Percentiles rank a stretch among this genome's conserved stretches.
Evolutionary conservation across 495 filamentous ascomycete genomes (phyloP).

Genomic region (Penicillium lividum): DNA sequence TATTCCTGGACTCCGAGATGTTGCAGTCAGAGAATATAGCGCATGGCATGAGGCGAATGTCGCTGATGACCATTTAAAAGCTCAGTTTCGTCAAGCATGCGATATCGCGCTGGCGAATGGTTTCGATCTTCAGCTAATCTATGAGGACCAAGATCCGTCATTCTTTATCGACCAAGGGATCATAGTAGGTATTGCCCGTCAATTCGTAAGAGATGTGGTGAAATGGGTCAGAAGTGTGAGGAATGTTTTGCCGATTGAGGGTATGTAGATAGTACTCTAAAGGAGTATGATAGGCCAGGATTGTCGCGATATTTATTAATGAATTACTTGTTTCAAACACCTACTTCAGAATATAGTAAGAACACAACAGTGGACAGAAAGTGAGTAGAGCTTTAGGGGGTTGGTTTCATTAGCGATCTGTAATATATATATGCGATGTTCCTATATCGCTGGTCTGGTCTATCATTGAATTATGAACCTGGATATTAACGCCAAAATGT

Average conservation of each 20-base stretch:
- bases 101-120: slow-evolving; percentile 25
- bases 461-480: slow-evolving; percentile 6
- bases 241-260: not conserved
- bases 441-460: not conserved
- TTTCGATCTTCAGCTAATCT: slow-evolving; percentile 29
- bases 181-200: slow-evolving; percentile 26
- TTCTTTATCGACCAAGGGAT: slow-evolving; percentile 32
- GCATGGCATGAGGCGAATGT: slow-evolving; percentile 26
- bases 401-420: not conserved
- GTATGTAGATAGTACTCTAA: not conserved
- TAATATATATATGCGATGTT: not conserved
- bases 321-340: slow-evolving; percentile 1
- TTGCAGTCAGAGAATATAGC: slow-evolving; percentile 20
- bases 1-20: slow-evolving; percentile 11
- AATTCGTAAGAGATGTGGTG: slow-evolving; percentile 17
- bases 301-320: not conserved
- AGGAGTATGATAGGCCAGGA: not conserved
- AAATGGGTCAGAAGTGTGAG: slow-evolving; percentile 12
- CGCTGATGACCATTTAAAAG: slow-evolving; percentile 19
- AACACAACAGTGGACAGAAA: not conserved
- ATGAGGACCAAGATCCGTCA: slow-evolving; percentile 25
- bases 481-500: slow-evolving; percentile 9
- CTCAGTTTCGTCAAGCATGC: slow-evolving; percentile 19
- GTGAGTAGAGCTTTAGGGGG: not conserved
- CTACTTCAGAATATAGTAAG: not conserved